Percentiles rank a stretch among this genome's conserved stretches.
Conservation (phyloP, 257 asterid species). For the Leonotis leonurus region DNA sequence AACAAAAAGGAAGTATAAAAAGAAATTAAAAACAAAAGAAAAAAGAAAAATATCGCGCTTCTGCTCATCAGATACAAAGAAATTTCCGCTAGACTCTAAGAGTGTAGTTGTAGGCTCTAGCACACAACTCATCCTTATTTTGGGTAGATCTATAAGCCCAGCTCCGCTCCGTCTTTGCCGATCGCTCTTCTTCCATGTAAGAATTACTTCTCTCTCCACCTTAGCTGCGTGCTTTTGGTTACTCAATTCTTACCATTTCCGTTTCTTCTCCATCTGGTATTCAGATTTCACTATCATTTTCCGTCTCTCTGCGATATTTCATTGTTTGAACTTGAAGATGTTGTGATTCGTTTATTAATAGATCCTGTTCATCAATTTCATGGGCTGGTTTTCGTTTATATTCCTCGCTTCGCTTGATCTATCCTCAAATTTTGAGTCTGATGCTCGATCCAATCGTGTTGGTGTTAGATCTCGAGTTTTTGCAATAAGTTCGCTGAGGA, state of each 20-base stretch:
- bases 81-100: too few relatives aligned
- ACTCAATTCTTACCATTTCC: background rate
- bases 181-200: constrained; percentile 21
- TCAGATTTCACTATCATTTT: background rate
- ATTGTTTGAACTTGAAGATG: background rate
- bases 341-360: constrained; percentile 1
- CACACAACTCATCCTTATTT: constrained; percentile 7
- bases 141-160: constrained; percentile 23
- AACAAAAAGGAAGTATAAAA: too few relatives aligned
- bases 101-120: too few relatives aligned
- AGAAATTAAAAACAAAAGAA: too few relatives aligned
- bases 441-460: constrained; percentile 21
- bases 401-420: background rate
- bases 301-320: background rate
- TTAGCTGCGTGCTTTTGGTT: constrained; percentile 10
- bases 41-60: too few relatives aligned
- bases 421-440: background rate
- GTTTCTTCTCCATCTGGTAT: background rate
- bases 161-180: constrained; percentile 6
- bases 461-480: constrained; percentile 18
- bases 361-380: constrained; percentile 7
- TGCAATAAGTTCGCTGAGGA: background rate
- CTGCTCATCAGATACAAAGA: too few relatives aligned
- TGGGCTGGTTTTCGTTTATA: background rate
- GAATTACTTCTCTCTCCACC: constrained; percentile 4